Evolutionary conservation across 2,329 filamentous ascomycete genomes (phyloP), one percentile per base, ranked within the genome.

Genomic region (Apiospora rasikravindrae): DNA sequence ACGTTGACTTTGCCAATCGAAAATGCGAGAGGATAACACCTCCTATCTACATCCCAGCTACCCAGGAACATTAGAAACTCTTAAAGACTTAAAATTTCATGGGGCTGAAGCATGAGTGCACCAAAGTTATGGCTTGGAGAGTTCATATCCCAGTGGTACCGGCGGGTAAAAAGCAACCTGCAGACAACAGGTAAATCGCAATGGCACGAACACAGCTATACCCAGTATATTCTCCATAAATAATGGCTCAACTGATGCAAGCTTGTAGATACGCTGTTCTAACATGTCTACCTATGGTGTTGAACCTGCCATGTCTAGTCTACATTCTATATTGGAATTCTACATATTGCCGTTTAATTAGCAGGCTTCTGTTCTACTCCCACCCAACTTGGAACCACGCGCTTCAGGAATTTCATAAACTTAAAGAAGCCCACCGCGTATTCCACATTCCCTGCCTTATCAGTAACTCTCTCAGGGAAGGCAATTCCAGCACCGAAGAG

Each of bases 401-500:
- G 85, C 80, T 88, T 88, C 70, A 90, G 79, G 75, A 87, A 91
- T 67, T 86, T 89, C 89, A 91, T 91, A 74, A 92, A 92, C 80
- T 92, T 92, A 77, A 84, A 90, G 77, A 91, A 87, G 0, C 90
- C 90, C 69, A 92, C 90, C 0, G 88, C 88, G 76, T 86, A 84
- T 80, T 91, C 89, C 10, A 89, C 86, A 78, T 91, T 91, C 0
- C 89, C 89, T 53, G 86, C 81, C 0, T 89, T 90, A 81, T 92
- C 90, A 11, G 85, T 85, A 7, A 91, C 89, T 33, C 84, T 82
- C 77, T 91, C 88, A 0, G 90, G 90, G 76, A 88, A 92, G 0
- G 89, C 90, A 75, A 92, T 92, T 0, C 90, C 90, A 0, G 89
- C 89, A 2, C 88, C 90, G 77, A 87, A 89, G 24, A 91, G 76